These are phyloP conservation scores for Mycocentrospora acerina DNA, from an alignment of 2,329 filamentous ascomycete genomes.

Conservation along the genomic window DNA sequence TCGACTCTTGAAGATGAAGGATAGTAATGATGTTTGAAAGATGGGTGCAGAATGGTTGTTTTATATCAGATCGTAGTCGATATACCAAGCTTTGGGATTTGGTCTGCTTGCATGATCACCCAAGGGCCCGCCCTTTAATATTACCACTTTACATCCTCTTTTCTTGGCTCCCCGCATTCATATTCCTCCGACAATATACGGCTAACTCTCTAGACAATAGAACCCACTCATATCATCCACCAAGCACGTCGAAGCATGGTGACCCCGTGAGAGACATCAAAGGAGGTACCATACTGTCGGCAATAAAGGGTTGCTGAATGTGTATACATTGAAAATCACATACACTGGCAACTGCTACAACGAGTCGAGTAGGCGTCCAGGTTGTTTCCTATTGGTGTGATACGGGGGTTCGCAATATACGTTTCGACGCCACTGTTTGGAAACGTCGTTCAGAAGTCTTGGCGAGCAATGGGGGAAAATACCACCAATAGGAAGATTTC, in stretches of 20 bases:
- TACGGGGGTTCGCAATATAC: slow-evolving; percentile 14
- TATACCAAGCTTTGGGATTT: slow-evolving; percentile 11
- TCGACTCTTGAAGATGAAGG: slow-evolving; percentile 13
- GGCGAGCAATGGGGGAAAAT: slow-evolving; percentile 14
- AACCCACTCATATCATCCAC: slow-evolving; percentile 18
- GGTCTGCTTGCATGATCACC: slow-evolving; percentile 11
- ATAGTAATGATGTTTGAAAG: slow-evolving; percentile 7
- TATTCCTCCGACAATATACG: slow-evolving; percentile 18
- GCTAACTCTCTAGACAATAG: slow-evolving; percentile 2
- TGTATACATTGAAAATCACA: slow-evolving; percentile 5
- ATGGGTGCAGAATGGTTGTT: slow-evolving; percentile 2
- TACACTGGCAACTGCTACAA: slow-evolving; percentile 8
- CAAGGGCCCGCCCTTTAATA: slow-evolving; percentile 20
- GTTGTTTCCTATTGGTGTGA: slow-evolving; percentile 4
- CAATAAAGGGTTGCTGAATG: slow-evolving; percentile 6
- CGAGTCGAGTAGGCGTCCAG: slow-evolving; percentile 7
- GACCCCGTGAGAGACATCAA: slow-evolving; percentile 6
- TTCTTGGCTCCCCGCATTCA: slow-evolving; percentile 9
- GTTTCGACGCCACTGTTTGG: slow-evolving; percentile 16
- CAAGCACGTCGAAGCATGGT: slow-evolving; percentile 14
- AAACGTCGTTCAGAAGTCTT: slow-evolving; percentile 15
- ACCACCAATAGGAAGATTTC: slow-evolving; percentile 26
- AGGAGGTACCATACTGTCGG: slow-evolving; percentile 3
- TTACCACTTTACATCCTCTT: slow-evolving; percentile 3
- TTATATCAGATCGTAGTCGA: slow-evolving; percentile 10